A percentile compares a stretch with the other conserved stretches of the same genome.
Conservation (phyloP, 2,329 filamentous ascomycete species). For the Sporothrix pseudoabietina region DNA sequence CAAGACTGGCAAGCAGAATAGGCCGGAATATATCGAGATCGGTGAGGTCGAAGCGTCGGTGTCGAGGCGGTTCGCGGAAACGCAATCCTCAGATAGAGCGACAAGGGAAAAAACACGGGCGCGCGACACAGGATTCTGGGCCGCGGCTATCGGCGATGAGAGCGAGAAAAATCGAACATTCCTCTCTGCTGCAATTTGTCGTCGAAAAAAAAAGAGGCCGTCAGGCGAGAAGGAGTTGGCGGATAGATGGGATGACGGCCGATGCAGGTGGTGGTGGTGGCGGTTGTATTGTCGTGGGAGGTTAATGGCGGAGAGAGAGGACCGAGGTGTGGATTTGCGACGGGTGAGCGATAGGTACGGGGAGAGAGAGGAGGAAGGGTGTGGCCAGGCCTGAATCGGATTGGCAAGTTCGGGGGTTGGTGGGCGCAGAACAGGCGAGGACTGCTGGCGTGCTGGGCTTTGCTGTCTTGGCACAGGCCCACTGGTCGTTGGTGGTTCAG, state of each 20-base stretch:
- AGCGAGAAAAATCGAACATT: slow-evolving; percentile 7
- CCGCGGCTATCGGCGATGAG: slow-evolving; percentile 27
- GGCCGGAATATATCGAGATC: not conserved
- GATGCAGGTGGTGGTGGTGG: slow-evolving; percentile 19
- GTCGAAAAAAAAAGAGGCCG: not conserved
- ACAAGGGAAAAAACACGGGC: slow-evolving; percentile 1
- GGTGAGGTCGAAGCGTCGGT: not conserved
- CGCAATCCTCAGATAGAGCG: not conserved
- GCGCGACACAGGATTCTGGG: slow-evolving; percentile 21
- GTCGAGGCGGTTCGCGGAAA: not conserved
- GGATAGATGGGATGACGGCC: slow-evolving; percentile 23
- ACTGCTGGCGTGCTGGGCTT: not conserved
- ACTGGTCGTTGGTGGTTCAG: not conserved
- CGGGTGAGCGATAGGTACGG: slow-evolving; percentile 23
- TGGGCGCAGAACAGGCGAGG: not conserved
- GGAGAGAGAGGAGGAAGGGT: not conserved
- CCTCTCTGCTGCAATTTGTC: not conserved
- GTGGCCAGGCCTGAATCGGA: slow-evolving; percentile 17
- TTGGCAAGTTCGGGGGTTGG: slow-evolving; percentile 19
- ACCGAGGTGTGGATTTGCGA: slow-evolving; percentile 22
- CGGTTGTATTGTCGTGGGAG: slow-evolving; percentile 4
- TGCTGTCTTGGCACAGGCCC: not conserved
- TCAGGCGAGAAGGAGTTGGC: not conserved
- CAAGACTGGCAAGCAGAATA: not conserved
- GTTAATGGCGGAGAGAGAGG: not conserved